A percentile compares a stretch with the other conserved stretches of the same genome.
Evolutionary conservation across 179 eudicot genomes (phyloP).

Genomic region (Carnegiea gigantea): DNA sequence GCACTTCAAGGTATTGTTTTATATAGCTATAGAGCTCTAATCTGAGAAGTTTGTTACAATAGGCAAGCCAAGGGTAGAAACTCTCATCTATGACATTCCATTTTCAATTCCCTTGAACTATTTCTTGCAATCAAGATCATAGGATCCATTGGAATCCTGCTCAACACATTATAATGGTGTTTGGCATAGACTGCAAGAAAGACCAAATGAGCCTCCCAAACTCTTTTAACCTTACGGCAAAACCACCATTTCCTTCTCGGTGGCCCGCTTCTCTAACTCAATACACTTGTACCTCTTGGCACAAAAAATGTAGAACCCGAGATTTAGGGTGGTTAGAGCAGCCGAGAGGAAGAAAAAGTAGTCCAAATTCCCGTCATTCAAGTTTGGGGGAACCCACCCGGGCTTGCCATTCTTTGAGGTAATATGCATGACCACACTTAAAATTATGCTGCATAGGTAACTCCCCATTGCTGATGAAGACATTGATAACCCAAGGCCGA

Average conservation of each 20-base stretch:
- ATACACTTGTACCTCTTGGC: slow-evolving; percentile 52
- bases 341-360: slow-evolving; percentile 60
- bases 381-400: slow-evolving; percentile 58
- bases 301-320: slow-evolving; percentile 47
- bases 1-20: slow-evolving; percentile 10
- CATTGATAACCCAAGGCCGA: slow-evolving; percentile 46
- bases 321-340: slow-evolving; percentile 42
- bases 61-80: slow-evolving; percentile 11
- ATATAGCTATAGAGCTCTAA: slow-evolving; percentile 14
- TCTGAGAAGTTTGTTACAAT: slow-evolving; percentile 16
- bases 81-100: slow-evolving; percentile 7
- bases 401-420: slow-evolving; percentile 47
- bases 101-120: slow-evolving; percentile 20
- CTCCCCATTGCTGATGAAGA: slow-evolving; percentile 55
- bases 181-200: slow-evolving; percentile 12
- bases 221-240: slow-evolving; percentile 16
- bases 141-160: slow-evolving; percentile 8
- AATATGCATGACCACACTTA: slow-evolving; percentile 47
- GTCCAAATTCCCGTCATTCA: slow-evolving; percentile 56
- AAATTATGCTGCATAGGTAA: slow-evolving; percentile 46
- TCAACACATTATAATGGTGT: neutral
- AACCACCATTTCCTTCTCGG: slow-evolving; percentile 30
- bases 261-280: slow-evolving; percentile 33
- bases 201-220: slow-evolving; percentile 11
- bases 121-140: slow-evolving; percentile 19